Evolutionary conservation across 768 basidiomycete genomes (phyloP).

Genomic region (Russula brevipes): DNA sequence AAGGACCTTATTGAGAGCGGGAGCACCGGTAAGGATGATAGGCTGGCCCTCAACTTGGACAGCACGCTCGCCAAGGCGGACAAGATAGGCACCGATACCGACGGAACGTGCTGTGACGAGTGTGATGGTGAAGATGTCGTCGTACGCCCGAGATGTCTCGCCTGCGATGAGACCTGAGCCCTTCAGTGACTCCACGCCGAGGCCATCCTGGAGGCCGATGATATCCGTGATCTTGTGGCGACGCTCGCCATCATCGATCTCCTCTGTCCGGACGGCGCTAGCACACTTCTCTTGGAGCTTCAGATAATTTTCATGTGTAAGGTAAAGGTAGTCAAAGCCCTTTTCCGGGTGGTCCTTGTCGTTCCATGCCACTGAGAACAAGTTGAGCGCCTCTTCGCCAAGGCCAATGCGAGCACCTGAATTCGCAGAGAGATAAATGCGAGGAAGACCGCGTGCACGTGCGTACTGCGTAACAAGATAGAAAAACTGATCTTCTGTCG

Average conservation of each 20-base stretch:
- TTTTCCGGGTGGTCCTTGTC: constrained; percentile 81
- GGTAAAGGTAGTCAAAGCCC: constrained; percentile 93
- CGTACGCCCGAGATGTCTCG: constrained; percentile 96
- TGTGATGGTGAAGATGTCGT: constrained; percentile 99
- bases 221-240: constrained; percentile 94
- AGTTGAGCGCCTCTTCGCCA: constrained; percentile 82
- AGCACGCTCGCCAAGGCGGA: constrained; percentile 94
- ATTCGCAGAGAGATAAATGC: constrained; percentile 97
- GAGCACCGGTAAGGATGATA: constrained; percentile 96
- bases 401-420: constrained; percentile 96
- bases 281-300: constrained; percentile 84
- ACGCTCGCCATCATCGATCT: constrained; percentile 80
- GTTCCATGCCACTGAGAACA: constrained; percentile 92
- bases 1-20: constrained; percentile 96
- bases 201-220: constrained; percentile 94
- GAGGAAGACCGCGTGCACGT: constrained; percentile 79
- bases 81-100: constrained; percentile 98
- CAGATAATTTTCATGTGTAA: constrained; percentile 86
- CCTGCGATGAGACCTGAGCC: constrained; percentile 98
- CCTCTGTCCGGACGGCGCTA: constrained; percentile 70
- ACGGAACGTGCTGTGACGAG: constrained; percentile 98
- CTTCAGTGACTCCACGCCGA: constrained; percentile 92
- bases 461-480: constrained; percentile 92
- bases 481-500: constrained; percentile 94
- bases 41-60: constrained; percentile 99